Conservation (phyloP, 2,329 filamentous ascomycete genomes). For the Venturia carpophila region DNA sequence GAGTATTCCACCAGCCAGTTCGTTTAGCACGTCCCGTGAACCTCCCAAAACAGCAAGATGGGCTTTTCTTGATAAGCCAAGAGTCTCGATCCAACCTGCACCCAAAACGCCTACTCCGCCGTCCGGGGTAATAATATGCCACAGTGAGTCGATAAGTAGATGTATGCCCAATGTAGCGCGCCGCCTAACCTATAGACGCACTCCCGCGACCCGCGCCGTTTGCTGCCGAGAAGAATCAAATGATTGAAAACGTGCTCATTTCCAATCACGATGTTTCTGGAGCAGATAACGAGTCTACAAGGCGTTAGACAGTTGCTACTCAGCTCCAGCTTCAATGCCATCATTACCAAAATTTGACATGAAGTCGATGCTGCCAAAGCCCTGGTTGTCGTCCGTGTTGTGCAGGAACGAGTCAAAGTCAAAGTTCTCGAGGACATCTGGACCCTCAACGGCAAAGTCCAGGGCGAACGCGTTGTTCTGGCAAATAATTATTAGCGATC, state of each 20-base stretch:
- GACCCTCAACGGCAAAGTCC: slow-evolving; percentile 41
- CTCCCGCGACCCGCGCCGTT: slow-evolving; percentile 7
- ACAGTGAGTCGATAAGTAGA: slow-evolving; percentile 2
- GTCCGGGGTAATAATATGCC: slow-evolving; percentile 10
- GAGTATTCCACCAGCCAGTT: slow-evolving; percentile 1
- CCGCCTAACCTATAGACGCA: neutral
- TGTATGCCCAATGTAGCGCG: neutral
- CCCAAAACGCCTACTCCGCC: slow-evolving; percentile 1
- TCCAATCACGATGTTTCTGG: neutral
- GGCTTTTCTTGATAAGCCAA: neutral
- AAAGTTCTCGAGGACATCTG: slow-evolving; percentile 61
- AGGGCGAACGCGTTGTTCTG: slow-evolving; percentile 22
- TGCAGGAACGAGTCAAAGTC: slow-evolving; percentile 62
- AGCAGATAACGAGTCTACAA: slow-evolving; percentile 1
- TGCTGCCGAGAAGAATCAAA: slow-evolving; percentile 2
- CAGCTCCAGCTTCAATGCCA: slow-evolving; percentile 26
- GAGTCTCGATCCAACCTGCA: neutral
- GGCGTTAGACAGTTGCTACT: slow-evolving; percentile 11
- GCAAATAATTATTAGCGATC: slow-evolving; percentile 28
- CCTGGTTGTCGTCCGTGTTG: slow-evolving; percentile 39
- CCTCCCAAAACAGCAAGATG: neutral
- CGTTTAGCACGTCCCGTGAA: slow-evolving; percentile 4
- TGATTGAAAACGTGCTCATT: neutral
- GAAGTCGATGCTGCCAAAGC: slow-evolving; percentile 15
- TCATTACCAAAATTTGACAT: slow-evolving; percentile 20